These are phyloP conservation scores for Cyberlindnera bimundalis DNA, from an alignment of 805 yeast species.

Conservation along the genomic window DNA sequence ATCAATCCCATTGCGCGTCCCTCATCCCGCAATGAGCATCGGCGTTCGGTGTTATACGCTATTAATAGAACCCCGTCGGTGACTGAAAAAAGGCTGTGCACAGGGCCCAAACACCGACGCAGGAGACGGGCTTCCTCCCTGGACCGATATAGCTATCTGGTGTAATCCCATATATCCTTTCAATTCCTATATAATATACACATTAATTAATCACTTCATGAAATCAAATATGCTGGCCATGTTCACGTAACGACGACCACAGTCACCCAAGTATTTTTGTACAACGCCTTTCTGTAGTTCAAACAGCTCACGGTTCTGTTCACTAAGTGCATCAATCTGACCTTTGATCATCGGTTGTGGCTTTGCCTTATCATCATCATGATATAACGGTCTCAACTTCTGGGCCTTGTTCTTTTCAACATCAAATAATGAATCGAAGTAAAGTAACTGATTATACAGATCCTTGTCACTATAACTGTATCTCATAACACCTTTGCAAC, in stretches of 20 bases:
- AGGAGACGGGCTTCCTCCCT: too few species aligned
- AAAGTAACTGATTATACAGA: conserved; percentile 81
- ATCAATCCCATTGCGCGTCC: too few species aligned
- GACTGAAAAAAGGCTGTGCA: too few species aligned
- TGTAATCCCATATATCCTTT: too few species aligned
- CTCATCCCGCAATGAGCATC: too few species aligned
- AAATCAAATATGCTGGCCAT: conserved; percentile 76
- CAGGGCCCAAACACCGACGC: too few species aligned
- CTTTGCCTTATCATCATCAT: conserved; percentile 31
- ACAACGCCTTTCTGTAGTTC: conserved; percentile 53
- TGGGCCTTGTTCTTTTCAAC: conserved; percentile 67
- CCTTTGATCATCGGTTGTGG: conserved; percentile 39
- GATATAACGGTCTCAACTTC: conserved; percentile 51
- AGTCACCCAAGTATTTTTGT: conserved; percentile 67
- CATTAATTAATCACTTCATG: conserved; percentile 28
- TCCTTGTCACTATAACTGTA: conserved; percentile 74
- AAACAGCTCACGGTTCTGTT: conserved; percentile 69
- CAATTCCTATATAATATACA: background rate
- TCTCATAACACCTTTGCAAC: conserved; percentile 75
- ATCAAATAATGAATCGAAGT: conserved; percentile 76
- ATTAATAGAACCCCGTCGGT: too few species aligned
- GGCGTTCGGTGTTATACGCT: too few species aligned
- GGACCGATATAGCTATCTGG: too few species aligned
- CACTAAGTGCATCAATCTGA: conserved; percentile 69
- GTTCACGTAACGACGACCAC: conserved; percentile 88